Conservation (phyloP, 106 monocot species). For the Dendrobium huoshanense region DNA sequence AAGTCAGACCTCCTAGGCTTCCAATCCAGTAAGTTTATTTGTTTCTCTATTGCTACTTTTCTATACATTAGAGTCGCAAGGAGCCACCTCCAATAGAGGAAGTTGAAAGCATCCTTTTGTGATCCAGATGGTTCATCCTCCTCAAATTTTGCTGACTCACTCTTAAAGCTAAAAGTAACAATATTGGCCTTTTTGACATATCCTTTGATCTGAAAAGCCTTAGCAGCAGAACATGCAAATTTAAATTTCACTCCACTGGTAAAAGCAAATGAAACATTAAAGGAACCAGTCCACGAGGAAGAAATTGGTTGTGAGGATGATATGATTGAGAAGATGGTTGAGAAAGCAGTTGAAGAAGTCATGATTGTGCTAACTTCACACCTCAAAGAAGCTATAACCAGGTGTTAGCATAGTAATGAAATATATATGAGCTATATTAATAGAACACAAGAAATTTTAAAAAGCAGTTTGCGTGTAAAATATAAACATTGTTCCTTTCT, state of each 20-base stretch:
- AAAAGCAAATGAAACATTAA: too few relatives aligned
- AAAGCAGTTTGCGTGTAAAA: too few relatives aligned
- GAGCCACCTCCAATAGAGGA: slow-evolving; percentile 46
- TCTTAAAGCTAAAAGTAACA: slow-evolving; percentile 16
- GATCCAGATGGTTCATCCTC: slow-evolving; percentile 13
- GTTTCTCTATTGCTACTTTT: slow-evolving; percentile 45
- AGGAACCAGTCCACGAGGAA: too few relatives aligned
- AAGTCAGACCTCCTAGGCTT: slow-evolving; percentile 44
- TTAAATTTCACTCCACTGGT: slow-evolving; percentile 7
- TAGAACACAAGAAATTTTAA: too few relatives aligned
- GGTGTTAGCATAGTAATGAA: too few relatives aligned
- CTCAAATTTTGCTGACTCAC: neutral
- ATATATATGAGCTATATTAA: too few relatives aligned
- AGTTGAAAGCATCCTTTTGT: slow-evolving; percentile 31
- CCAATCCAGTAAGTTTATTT: slow-evolving; percentile 29
- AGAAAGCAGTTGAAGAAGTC: neutral
- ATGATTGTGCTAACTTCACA: neutral
- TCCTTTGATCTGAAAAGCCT: slow-evolving; percentile 22
- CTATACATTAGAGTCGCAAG: slow-evolving; percentile 46
- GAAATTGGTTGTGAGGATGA: slow-evolving; percentile 6
- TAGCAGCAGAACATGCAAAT: slow-evolving; percentile 10
- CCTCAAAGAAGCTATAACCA: too few relatives aligned
- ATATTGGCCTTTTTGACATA: slow-evolving; percentile 25
- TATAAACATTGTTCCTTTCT: too few relatives aligned
- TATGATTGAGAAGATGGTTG: slow-evolving; percentile 12